phyloP scores from a whole-genome alignment of 2,329 filamentous ascomycete genomes.

The Ascochyta pisi region DNA sequence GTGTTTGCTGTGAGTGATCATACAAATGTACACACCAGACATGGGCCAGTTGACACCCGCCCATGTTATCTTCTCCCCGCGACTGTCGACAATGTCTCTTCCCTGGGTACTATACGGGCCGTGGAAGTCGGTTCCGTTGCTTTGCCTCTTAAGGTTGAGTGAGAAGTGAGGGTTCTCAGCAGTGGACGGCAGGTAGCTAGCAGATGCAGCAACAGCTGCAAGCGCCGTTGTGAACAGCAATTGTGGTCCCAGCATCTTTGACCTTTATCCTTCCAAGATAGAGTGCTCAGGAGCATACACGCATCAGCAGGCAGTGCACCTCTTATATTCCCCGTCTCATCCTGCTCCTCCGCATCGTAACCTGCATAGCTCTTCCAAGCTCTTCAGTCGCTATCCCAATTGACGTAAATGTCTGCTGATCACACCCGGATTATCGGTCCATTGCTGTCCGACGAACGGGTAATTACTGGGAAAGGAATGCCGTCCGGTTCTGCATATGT shows the following conservation, averaged over 20 bases:
- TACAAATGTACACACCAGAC: constrained; percentile 27
- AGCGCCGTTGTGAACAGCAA: constrained; percentile 28
- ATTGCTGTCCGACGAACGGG: constrained; percentile 28
- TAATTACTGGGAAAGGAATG: constrained; percentile 8
- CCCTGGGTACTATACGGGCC: constrained; percentile 46
- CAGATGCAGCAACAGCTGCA: constrained; percentile 24
- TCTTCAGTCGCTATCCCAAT: constrained; percentile 24
- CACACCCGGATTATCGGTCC: constrained; percentile 27
- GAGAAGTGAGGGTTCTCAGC: constrained; percentile 25
- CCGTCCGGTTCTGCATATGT: constrained; percentile 7
- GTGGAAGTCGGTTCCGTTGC: constrained; percentile 36
- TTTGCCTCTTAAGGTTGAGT: constrained; percentile 28
- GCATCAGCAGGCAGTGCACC: background rate
- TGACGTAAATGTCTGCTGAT: constrained; percentile 24
- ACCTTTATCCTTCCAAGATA: constrained; percentile 4
- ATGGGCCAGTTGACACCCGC: constrained; percentile 68
- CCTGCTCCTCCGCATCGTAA: constrained; percentile 5
- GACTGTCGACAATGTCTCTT: constrained; percentile 50
- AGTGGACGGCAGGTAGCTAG: constrained; percentile 26
- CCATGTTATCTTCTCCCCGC: constrained; percentile 59
- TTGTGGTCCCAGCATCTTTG: constrained; percentile 28
- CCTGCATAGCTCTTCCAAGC: constrained; percentile 14
- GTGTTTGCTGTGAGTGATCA: background rate
- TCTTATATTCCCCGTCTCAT: constrained; percentile 6
- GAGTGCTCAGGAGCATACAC: constrained; percentile 17